Evolutionary conservation across 2,329 filamentous ascomycete genomes (phyloP), one percentile per base, ranked within the genome.

Genomic region (Botrytis fragariae): DNA sequence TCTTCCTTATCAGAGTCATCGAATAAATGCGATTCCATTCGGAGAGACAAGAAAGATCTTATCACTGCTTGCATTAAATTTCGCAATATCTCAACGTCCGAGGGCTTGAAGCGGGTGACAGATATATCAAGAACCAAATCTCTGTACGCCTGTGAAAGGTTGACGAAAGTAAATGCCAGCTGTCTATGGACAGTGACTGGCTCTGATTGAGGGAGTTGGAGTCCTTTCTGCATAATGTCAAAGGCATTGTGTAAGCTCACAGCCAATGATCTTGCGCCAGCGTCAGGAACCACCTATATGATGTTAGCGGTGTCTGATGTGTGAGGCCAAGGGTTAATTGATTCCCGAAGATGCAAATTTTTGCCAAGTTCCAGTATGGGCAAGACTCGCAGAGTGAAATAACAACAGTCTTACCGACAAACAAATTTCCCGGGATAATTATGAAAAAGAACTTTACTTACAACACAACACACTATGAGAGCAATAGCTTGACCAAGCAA

Each of bases 61-160:
- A 90, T 84, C 10, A 88, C 86, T 29, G 82, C 85, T 75, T 90
- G 88, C 70, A 89, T 84, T 5, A 85, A 80, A 76, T 90, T 89
- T 71, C 88, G 84, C 44, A 90, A 80, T 8, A 82, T 80, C 54
- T 82, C 80, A 32, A 88, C 82, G 77, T 89, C 87, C 18, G 82
- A 80, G 2, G 87, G 87, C 18, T 80, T 81, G 73, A 89, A 87
- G 1, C 85, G 83, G 1, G 87, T 88, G 6, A 89, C 80, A 1
- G 87, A 87, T n/a, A 89, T 83, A 71, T 89, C 88, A 70, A 88
- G 84, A 20, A 84, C 83, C 74, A 90, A 83, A 76, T 90, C 88
- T 78, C 88, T 84, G 74, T 87, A 85, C 3, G 85, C 85, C 74
- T 87, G 83, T 22, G 88, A 89, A 71, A 90, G 82, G 73, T 87